Conservation (phyloP, 2,329 filamentous ascomycete species). For the Orbilia oligospora region DNA sequence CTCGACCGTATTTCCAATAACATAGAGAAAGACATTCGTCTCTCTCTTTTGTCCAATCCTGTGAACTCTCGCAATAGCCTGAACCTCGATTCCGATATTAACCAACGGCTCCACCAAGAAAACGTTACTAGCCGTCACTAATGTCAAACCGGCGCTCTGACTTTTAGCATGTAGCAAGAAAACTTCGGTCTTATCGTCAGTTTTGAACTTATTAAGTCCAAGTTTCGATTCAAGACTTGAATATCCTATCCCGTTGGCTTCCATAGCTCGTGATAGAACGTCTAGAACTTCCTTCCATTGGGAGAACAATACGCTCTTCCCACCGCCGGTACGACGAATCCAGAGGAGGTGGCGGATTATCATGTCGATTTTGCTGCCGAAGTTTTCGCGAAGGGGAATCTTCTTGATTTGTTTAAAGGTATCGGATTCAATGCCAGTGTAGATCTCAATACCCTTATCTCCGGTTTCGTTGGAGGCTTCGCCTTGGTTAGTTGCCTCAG, state of each 20-base stretch:
- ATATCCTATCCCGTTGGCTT: constrained; percentile 79
- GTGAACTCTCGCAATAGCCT: constrained; percentile 94
- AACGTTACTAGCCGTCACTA: constrained; percentile 93
- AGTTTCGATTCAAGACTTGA: constrained; percentile 77
- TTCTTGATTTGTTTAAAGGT: constrained; percentile 78
- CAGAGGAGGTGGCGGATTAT: constrained; percentile 85
- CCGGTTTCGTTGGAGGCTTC: not conserved
- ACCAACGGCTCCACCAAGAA: constrained; percentile 94
- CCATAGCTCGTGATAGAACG: constrained; percentile 80
- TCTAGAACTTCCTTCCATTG: constrained; percentile 87
- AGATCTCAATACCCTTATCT: constrained; percentile 71
- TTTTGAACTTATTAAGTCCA: constrained; percentile 82
- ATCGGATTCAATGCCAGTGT: constrained; percentile 76
- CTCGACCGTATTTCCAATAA: constrained; percentile 91
- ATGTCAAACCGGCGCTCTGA: constrained; percentile 83
- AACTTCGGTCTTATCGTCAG: constrained; percentile 73
- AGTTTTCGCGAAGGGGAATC: constrained; percentile 81
- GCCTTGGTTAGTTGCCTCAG: not conserved
- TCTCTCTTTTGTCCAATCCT: constrained; percentile 89
- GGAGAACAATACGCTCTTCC: constrained; percentile 94
- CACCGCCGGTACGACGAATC: constrained; percentile 88
- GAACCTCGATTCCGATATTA: constrained; percentile 92
- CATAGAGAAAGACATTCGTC: constrained; percentile 95
- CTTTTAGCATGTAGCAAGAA: constrained; percentile 90
- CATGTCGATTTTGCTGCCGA: constrained; percentile 90